Evolutionary conservation across 306 rosid genomes (phyloP).

Genomic region (Albizia julibrissin): DNA sequence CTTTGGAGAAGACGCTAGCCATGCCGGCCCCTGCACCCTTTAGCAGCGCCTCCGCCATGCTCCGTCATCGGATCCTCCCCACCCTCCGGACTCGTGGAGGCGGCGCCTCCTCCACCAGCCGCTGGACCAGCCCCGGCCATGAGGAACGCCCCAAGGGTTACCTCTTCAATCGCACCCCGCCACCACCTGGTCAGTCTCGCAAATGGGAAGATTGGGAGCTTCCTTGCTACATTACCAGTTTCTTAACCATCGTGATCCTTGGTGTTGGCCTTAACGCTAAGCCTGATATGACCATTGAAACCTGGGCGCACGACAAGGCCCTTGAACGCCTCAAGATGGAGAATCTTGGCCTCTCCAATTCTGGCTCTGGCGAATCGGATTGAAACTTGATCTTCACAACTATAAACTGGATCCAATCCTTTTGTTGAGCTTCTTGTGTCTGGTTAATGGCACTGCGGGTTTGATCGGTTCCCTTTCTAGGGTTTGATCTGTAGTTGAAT

Average conservation of each 20-base stretch:
- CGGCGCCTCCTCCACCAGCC: slow-evolving; percentile 55
- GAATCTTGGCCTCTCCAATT: slow-evolving; percentile 15
- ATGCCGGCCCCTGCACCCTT: slow-evolving; percentile 56
- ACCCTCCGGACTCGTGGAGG: slow-evolving; percentile 78
- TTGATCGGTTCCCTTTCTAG: slow-evolving; percentile 2
- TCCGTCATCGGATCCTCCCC: slow-evolving; percentile 71
- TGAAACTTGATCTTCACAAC: slow-evolving; percentile 31
- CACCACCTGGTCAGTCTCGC: slow-evolving; percentile 73
- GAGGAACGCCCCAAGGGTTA: slow-evolving; percentile 84
- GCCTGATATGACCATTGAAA: slow-evolving; percentile 97
- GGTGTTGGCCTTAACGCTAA: slow-evolving; percentile 99
- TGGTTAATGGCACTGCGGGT: slow-evolving; percentile 24
- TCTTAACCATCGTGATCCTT: slow-evolving; percentile 78
- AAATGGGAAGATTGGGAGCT: slow-evolving; percentile 99
- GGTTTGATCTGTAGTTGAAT: slow-evolving; percentile 25
- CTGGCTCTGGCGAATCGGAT: slow-evolving; percentile 48
- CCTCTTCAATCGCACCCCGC: slow-evolving; percentile 80
- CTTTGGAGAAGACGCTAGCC: slow-evolving; percentile 3
- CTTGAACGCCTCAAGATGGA: slow-evolving; percentile 89
- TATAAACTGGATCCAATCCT: slow-evolving; percentile 30
- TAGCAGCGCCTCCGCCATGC: slow-evolving; percentile 57
- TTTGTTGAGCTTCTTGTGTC: slow-evolving; percentile 2
- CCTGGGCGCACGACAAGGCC: slow-evolving; percentile 98
- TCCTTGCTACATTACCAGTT: slow-evolving; percentile 81
- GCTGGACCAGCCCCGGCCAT: slow-evolving; percentile 86